A percentile compares a stretch with the other conserved stretches of the same genome.
phyloP scores from a whole-genome alignment of 2,329 filamentous ascomycete genomes.

The Rutstroemia sp. region DNA sequence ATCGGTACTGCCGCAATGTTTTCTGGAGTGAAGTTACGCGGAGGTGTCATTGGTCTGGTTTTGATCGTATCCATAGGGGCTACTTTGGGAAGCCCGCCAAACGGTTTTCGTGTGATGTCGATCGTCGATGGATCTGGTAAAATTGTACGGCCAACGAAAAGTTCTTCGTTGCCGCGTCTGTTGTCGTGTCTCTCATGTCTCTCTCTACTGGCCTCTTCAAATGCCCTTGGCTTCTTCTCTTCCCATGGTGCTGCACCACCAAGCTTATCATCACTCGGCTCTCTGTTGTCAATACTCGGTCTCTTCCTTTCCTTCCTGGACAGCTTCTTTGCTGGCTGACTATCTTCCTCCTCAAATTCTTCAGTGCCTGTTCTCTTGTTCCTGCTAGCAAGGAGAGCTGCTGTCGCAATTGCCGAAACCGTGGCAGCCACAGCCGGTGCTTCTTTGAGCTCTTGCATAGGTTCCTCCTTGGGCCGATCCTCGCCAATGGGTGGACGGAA shows the following conservation, averaged over 20 bases:
- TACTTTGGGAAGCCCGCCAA: not conserved
- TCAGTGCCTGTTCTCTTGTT: conserved; percentile 5
- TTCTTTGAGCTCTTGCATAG: conserved; percentile 21
- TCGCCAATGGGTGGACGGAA: conserved; percentile 7
- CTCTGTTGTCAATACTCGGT: conserved; percentile 35
- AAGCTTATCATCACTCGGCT: conserved; percentile 36
- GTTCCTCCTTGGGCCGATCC: conserved; percentile 8
- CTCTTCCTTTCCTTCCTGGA: conserved; percentile 33
- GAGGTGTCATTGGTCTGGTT: not conserved
- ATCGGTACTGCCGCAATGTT: not conserved
- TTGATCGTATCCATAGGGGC: not conserved
- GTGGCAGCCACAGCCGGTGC: conserved; percentile 14
- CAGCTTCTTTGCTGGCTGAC: conserved; percentile 30
- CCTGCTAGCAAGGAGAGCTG: conserved; percentile 13
- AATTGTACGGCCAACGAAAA: conserved; percentile 24
- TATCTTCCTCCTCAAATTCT: conserved; percentile 31
- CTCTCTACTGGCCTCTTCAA: conserved; percentile 19
- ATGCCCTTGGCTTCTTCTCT: conserved; percentile 32
- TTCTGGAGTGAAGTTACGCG: not conserved
- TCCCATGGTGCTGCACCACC: conserved; percentile 40
- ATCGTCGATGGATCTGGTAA: conserved; percentile 20
- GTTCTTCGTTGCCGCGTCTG: conserved; percentile 22
- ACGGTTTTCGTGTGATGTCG: conserved; percentile 8
- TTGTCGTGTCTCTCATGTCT: conserved; percentile 15
- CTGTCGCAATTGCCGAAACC: conserved; percentile 17